Conservation (phyloP, 768 basidiomycete species). For the Tubosaeta sp. region DNA sequence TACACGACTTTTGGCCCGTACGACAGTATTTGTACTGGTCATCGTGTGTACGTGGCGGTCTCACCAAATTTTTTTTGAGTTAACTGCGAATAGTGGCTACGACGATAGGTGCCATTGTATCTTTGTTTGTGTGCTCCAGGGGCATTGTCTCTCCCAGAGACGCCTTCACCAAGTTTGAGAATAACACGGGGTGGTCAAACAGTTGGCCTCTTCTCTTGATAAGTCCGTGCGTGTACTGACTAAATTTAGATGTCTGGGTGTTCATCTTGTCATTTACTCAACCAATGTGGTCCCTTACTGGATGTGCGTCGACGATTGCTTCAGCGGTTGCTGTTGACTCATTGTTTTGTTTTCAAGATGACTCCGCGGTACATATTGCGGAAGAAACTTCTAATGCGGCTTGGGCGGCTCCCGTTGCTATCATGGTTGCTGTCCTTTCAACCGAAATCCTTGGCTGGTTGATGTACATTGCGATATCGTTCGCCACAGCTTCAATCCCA, state of each 20-base stretch:
- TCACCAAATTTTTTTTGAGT: background rate
- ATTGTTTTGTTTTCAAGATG: slow-evolving; percentile 33
- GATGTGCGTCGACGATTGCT: slow-evolving; percentile 14
- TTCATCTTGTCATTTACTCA: slow-evolving; percentile 25
- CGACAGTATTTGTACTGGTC: too few species aligned
- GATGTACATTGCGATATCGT: slow-evolving; percentile 40
- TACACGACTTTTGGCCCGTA: slow-evolving; percentile 20
- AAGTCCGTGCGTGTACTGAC: background rate
- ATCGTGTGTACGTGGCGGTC: slow-evolving; percentile 12
- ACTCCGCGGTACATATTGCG: slow-evolving; percentile 46
- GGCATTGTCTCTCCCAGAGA: slow-evolving; percentile 13
- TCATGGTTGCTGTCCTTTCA: slow-evolving; percentile 38
- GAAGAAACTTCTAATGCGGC: slow-evolving; percentile 44
- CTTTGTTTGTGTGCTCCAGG: slow-evolving; percentile 16
- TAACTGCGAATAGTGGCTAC: slow-evolving; percentile 14
- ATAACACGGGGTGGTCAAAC: slow-evolving; percentile 22
- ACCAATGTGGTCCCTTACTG: slow-evolving; percentile 25
- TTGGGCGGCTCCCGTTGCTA: slow-evolving; percentile 41
- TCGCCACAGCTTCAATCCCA: slow-evolving; percentile 38
- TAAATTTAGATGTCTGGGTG: slow-evolving; percentile 17
- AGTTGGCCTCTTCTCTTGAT: slow-evolving; percentile 3
- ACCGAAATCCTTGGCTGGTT: slow-evolving; percentile 42
- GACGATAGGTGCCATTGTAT: slow-evolving; percentile 13
- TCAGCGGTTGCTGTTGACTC: too few species aligned
- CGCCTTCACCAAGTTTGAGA: slow-evolving; percentile 24